Conservation (phyloP, 1,284 basidiomycete genomes). For the Ceratorhiza oryzae-sativae region DNA sequence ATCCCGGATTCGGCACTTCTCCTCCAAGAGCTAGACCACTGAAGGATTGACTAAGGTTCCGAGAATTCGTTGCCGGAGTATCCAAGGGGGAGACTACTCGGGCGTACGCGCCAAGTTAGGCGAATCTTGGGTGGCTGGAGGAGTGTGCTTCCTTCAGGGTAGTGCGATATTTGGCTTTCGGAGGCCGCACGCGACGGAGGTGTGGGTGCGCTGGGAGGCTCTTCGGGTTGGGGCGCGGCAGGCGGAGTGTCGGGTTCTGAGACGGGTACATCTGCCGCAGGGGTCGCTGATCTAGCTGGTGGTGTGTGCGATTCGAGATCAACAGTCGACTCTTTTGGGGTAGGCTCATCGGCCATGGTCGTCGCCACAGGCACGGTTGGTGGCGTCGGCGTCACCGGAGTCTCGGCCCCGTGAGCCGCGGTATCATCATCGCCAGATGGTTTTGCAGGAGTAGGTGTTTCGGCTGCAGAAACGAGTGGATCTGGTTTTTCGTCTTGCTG, state of each 20-base stretch:
- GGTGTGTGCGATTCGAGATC: constrained; percentile 11
- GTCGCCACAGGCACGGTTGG: background rate
- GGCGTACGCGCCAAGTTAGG: constrained; percentile 38
- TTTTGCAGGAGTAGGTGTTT: background rate
- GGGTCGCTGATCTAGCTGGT: constrained; percentile 14
- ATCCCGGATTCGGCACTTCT: constrained; percentile 58
- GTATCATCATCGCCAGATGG: background rate
- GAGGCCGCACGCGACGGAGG: constrained; percentile 31
- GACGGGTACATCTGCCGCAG: constrained; percentile 1
- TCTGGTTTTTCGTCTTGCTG: background rate
- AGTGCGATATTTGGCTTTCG: constrained; percentile 26
- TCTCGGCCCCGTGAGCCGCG: background rate
- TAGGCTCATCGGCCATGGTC: background rate
- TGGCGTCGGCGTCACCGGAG: background rate
- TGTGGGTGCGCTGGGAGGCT: constrained; percentile 10
- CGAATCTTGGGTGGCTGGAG: constrained; percentile 21
- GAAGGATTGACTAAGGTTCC: constrained; percentile 58
- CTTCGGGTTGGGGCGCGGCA: background rate
- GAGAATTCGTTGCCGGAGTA: constrained; percentile 48
- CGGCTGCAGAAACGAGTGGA: background rate
- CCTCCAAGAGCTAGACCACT: constrained; percentile 68
- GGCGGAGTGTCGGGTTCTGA: constrained; percentile 17
- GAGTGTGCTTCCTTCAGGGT: constrained; percentile 31
- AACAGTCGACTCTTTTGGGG: constrained; percentile 27
- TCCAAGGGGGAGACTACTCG: constrained; percentile 63